A percentile compares a stretch with the other conserved stretches of the same genome.
Conservation (phyloP, 352 stramenopile genomes). For the Globisporangium yorkense region DNA sequence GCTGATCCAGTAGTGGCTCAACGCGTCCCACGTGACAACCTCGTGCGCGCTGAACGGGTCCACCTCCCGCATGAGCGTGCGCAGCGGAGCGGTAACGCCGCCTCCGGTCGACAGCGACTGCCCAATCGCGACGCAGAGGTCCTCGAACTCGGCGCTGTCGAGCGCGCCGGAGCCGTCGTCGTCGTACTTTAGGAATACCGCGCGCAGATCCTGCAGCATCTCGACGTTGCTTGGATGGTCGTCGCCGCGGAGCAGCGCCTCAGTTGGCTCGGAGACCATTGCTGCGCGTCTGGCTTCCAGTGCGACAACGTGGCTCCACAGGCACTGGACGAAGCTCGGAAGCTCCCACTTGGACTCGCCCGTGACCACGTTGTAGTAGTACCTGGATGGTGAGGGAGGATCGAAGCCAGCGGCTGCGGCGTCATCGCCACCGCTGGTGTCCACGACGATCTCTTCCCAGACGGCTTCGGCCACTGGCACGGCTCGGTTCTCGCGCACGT, state of each 20-base stretch:
- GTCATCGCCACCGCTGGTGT: conserved; percentile 6
- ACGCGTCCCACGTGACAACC: conserved; percentile 39
- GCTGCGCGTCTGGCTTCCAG: conserved; percentile 16
- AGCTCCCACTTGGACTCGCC: conserved; percentile 51
- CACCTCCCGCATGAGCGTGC: conserved; percentile 35
- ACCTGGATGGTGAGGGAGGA: conserved; percentile 16
- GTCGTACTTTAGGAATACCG: conserved; percentile 51
- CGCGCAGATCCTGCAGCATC: conserved; percentile 36
- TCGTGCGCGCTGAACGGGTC: conserved; percentile 25
- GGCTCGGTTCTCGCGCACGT: conserved; percentile 6
- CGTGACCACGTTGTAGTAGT: conserved; percentile 47
- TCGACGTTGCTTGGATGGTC: conserved; percentile 19
- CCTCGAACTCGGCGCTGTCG: conserved; percentile 45
- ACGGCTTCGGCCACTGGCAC: conserved; percentile 19
- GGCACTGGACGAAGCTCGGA: conserved; percentile 25
- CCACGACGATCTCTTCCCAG: conserved; percentile 42
- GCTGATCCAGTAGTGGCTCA: conserved; percentile 41
- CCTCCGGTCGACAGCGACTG: conserved; percentile 24
- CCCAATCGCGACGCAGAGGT: conserved; percentile 49
- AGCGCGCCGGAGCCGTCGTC: conserved; percentile 47
- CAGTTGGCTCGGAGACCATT: background rate
- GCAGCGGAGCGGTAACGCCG: conserved; percentile 5
- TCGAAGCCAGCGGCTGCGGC: background rate
- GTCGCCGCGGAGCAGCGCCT: conserved; percentile 4
- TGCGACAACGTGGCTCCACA: conserved; percentile 23